These are phyloP conservation scores for Boletus speciosus DNA, from an alignment of 768 basidiomycete genomes.

Conservation along the genomic window DNA sequence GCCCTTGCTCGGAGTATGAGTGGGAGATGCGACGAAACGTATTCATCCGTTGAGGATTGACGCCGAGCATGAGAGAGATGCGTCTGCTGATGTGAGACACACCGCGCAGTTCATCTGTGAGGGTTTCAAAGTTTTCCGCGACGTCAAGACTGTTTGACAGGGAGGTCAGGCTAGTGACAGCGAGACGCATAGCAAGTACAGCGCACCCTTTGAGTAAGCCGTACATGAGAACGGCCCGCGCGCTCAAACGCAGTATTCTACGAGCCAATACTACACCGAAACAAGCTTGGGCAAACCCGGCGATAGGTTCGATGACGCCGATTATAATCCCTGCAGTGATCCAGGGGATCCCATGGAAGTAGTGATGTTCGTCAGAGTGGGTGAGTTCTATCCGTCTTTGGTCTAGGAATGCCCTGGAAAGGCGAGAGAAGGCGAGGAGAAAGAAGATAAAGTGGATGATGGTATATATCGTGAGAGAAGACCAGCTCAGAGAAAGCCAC, in stretches of 20 bases:
- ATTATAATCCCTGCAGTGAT: conserved; percentile 57
- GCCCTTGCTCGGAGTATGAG: conserved; percentile 23
- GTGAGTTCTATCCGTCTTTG: conserved; percentile 51
- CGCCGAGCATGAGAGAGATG: conserved; percentile 46
- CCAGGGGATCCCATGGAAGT: conserved; percentile 65
- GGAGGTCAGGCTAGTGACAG: background rate
- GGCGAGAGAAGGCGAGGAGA: conserved; percentile 54
- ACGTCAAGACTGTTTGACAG: conserved; percentile 43
- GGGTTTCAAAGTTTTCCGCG: conserved; percentile 49
- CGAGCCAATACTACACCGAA: conserved; percentile 55
- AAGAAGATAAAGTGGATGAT: conserved; percentile 59
- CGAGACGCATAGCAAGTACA: background rate
- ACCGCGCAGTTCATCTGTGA: conserved; percentile 38
- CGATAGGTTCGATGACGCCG: conserved; percentile 59
- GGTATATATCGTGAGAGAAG: conserved; percentile 58
- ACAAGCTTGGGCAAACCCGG: conserved; percentile 56
- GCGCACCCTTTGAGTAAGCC: conserved; percentile 69
- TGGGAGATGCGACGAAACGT: conserved; percentile 56
- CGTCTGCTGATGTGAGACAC: conserved; percentile 21
- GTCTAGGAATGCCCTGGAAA: conserved; percentile 47
- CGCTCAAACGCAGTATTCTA: conserved; percentile 54
- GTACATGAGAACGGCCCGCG: conserved; percentile 52
- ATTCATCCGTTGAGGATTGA: conserved; percentile 48
- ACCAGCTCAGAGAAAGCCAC: conserved; percentile 56
- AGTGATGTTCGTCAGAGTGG: conserved; percentile 41